Evolutionary conservation across 768 basidiomycete genomes (phyloP).

Genomic region (Mycena crocata): DNA sequence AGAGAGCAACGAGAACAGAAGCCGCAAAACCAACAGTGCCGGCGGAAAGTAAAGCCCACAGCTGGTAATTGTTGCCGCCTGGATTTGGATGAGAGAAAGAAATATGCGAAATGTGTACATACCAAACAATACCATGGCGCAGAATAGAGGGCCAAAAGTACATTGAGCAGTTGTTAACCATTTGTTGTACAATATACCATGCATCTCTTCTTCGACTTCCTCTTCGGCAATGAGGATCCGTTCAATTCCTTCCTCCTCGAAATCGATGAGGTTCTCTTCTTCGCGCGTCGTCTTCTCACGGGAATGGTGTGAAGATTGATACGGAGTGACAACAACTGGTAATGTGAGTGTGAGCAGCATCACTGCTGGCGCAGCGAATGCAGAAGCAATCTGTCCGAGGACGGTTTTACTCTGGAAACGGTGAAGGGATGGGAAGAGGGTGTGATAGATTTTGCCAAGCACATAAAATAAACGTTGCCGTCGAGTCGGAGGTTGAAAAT

Average conservation of each 20-base stretch:
- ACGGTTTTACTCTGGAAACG: constrained; percentile 77
- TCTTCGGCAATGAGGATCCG: constrained; percentile 79
- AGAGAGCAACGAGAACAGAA: constrained; percentile 67
- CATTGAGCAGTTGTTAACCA: constrained; percentile 91
- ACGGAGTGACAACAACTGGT: constrained; percentile 85
- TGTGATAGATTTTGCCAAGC: constrained; percentile 60
- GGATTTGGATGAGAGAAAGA: constrained; percentile 18
- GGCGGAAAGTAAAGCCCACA: constrained; percentile 66
- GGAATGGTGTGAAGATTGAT: constrained; percentile 46
- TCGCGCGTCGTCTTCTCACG: constrained; percentile 54
- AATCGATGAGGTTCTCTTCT: constrained; percentile 67
- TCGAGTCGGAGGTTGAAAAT: constrained; percentile 53
- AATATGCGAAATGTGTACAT: constrained; percentile 43
- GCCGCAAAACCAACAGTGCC: constrained; percentile 65
- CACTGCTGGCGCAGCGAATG: constrained; percentile 90
- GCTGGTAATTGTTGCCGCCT: constrained; percentile 60
- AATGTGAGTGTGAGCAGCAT: constrained; percentile 88
- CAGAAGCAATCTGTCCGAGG: constrained; percentile 75
- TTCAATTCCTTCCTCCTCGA: constrained; percentile 83
- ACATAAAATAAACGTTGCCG: constrained; percentile 52
- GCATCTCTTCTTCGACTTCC: constrained; percentile 75
- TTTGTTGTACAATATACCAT: constrained; percentile 76
- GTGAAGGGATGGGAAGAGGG: constrained; percentile 88
- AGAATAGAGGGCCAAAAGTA: constrained; percentile 84
- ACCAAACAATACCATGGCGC: constrained; percentile 83